phyloP scores from a whole-genome alignment of 331 rosid genomes.

The Malus hybrid region DNA sequence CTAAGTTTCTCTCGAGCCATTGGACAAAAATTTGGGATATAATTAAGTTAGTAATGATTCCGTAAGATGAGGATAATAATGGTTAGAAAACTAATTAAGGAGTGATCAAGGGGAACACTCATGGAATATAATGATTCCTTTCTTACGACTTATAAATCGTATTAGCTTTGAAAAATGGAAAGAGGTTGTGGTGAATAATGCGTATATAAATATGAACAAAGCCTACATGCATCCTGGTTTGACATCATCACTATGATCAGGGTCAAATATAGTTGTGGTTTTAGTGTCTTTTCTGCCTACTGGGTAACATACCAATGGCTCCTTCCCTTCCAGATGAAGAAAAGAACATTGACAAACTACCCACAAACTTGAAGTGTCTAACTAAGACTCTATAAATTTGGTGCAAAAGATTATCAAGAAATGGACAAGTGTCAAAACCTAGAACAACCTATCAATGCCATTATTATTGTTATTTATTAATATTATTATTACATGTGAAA shows the following conservation, averaged over 20 bases:
- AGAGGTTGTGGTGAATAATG: background rate
- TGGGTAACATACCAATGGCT: background rate
- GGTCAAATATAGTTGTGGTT: too few relatives aligned
- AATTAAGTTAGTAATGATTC: background rate
- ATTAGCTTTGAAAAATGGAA: background rate
- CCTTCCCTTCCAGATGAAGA: background rate
- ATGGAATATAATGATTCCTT: background rate
- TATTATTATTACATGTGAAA: too few relatives aligned
- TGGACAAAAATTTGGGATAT: too few relatives aligned
- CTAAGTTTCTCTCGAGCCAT: background rate
- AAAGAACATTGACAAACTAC: background rate
- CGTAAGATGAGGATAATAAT: background rate
- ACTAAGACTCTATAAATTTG: background rate
- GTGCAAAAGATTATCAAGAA: background rate
- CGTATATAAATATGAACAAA: too few relatives aligned
- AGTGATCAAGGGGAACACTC: background rate
- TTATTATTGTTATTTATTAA: too few relatives aligned
- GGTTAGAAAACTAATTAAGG: background rate
- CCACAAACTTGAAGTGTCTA: background rate
- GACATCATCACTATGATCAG: too few relatives aligned
- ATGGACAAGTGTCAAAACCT: too few relatives aligned
- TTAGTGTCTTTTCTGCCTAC: too few relatives aligned
- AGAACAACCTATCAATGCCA: too few relatives aligned
- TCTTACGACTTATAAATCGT: too few relatives aligned
- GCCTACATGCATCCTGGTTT: too few relatives aligned